Percentiles rank a stretch among this genome's conserved stretches.
Evolutionary conservation across 331 rosid species (phyloP).

Genomic region (Ulmus americana): DNA sequence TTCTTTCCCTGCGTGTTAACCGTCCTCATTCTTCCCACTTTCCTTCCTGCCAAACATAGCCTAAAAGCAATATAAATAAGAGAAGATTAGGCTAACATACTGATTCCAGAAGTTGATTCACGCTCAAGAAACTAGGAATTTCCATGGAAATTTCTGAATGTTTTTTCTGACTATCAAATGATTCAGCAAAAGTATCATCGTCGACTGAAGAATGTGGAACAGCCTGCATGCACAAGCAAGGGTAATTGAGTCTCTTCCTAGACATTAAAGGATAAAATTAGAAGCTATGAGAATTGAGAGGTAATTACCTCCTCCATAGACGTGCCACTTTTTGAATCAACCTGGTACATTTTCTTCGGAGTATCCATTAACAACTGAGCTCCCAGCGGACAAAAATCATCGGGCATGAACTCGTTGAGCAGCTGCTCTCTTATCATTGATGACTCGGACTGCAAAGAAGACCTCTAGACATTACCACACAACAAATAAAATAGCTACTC

Average conservation of each 20-base stretch:
- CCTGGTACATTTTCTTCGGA: slow-evolving; percentile 35
- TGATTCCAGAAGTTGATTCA: slow-evolving; percentile 78
- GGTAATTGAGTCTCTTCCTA: slow-evolving; percentile 16
- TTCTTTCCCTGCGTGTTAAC: no score
- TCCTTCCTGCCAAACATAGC: no score
- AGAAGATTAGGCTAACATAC: slow-evolving; percentile 45
- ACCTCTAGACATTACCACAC: background rate
- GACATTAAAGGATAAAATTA: slow-evolving; percentile 15
- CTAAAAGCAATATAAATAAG: slow-evolving; percentile 9
- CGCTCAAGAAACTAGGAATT: slow-evolving; percentile 51
- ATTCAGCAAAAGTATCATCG: slow-evolving; percentile 49
- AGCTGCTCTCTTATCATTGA: slow-evolving; percentile 53
- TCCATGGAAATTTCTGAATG: slow-evolving; percentile 36
- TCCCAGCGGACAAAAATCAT: slow-evolving; percentile 56
- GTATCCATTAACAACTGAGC: slow-evolving; percentile 41
- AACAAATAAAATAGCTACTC: background rate
- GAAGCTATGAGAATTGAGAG: slow-evolving; percentile 3
- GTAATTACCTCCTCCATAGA: slow-evolving; percentile 29
- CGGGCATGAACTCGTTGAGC: slow-evolving; percentile 53
- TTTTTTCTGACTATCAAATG: slow-evolving; percentile 49
- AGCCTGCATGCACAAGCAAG: slow-evolving; percentile 45
- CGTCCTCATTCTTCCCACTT: no score
- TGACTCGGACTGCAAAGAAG: slow-evolving; percentile 50
- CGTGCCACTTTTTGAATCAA: slow-evolving; percentile 18
- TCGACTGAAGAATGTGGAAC: slow-evolving; percentile 40